Evolutionary conservation across 257 asterid species (phyloP).

Genomic region (Solanum clarkiae): DNA sequence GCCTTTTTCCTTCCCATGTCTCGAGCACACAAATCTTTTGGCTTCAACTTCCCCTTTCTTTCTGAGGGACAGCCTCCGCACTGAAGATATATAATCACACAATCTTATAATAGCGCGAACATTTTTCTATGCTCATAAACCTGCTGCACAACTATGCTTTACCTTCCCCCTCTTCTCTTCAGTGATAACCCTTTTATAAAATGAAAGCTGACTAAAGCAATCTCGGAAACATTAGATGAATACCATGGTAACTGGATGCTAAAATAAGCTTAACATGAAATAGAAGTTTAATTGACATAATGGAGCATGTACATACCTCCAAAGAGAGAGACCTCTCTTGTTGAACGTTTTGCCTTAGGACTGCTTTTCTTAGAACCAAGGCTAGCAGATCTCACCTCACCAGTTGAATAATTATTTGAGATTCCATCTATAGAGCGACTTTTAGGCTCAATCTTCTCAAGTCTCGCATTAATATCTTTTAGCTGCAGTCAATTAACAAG

Average conservation of each 20-base stretch:
- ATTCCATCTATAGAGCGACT: conserved; percentile 52
- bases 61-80: not conserved
- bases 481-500: conserved; percentile 43
- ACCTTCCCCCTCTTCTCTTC: not conserved
- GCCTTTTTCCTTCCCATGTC: not conserved
- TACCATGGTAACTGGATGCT: not conserved
- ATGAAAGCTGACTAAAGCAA: not conserved
- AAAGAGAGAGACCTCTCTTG: conserved; percentile 78
- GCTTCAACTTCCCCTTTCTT: not conserved
- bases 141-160: not conserved
- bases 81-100: not conserved
- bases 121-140: not conserved
- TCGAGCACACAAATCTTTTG: not conserved
- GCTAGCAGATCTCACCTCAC: conserved; percentile 45
- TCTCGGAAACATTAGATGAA: not conserved
- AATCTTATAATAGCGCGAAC: not conserved
- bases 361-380: conserved; percentile 67
- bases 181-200: not conserved
- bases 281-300: not conserved
- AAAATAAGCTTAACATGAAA: not conserved
- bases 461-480: conserved; percentile 79
- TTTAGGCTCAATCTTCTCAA: conserved; percentile 88
- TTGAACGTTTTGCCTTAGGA: conserved; percentile 69
- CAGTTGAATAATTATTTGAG: conserved; percentile 39
- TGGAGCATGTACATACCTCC: conserved; percentile 60